Base-by-base conservation (phyloP, 2,329 filamentous ascomycete species). In the Aureobasidium sp. region DNA sequence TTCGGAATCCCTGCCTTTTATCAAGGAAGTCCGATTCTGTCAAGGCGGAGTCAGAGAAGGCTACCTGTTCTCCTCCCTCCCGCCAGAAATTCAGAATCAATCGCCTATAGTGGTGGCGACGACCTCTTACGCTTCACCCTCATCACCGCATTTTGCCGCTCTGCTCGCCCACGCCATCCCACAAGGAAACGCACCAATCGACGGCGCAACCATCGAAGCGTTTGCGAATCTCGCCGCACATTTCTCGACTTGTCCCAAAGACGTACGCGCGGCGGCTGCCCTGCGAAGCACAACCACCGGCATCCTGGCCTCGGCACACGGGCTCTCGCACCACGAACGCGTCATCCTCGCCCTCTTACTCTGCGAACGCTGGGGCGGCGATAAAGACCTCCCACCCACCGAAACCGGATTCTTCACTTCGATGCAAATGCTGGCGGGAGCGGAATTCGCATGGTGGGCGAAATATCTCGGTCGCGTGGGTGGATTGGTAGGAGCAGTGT, bases 1-100 rank as follows among this genome's bases (percentile, higher is more conserved):
- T 14, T 74, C 85, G 27, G 73, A 79, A 35, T 79, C 83, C 1
- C 76, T 95, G 2, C 86, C 86, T 3, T 76, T 76, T 38, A 84
- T 95, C 59, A 80, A 81, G 38, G 77, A 79, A 21, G 86, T 90
- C 2, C 85, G 84, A 1, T 96, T 95, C 69, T 94, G 89, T 64
- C 85, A 88, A 61, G 88, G 90, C 17, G 90, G 90, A 6, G 90
- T 95, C 57, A 77, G 90, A 35, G 90, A 95, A 68, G 90, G 90
- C 0, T 83, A 83, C 38, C 71, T 95, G 34, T 89, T 88, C 70
- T 81, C 86, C 68, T 83, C 77, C 56, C 76, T 95, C 10, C 74
- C 81, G 0, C 60, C 68, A 0, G 65, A 74, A 0, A 68, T 85
- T 14, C 80, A 86, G 52, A 78, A 81, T 45, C 76, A 80, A 59